Base-by-base conservation (phyloP, 2,329 filamentous ascomycete genomes). In the Cladosporium sp. region DNA sequence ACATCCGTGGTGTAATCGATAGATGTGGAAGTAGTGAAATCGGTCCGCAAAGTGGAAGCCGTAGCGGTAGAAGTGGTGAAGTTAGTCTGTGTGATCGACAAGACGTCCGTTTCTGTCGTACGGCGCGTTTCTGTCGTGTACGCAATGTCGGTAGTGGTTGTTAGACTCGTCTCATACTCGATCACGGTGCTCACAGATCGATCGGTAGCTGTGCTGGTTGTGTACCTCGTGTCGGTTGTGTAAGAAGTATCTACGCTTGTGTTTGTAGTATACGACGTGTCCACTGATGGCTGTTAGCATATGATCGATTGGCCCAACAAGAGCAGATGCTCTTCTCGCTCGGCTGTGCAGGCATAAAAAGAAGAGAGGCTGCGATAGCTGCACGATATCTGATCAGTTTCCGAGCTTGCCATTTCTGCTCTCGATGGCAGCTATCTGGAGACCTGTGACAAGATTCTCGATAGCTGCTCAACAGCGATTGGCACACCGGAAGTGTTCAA, bases 251-350 rank as follows among this genome's bases (percentile, higher is more conserved):
- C 36, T 14, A 47, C 42, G 22, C 40, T 57, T 20, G 55, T 56
- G 11, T 56, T 34, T 6, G 54, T 56, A 7, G 54, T 56, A 22
- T 56, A 49, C 5, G 54, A 56, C 11, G 54, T 56, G 43, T n/a
- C 43, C 15, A 47, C 43, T 47, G 17, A 9, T 17, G 11, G 8
- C 22, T 25, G 15, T 47, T 20, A 47, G 43, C 3, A 3, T 12
- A 25, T 17, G 43, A 47, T n/a, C 43, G 25, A 5, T 34, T 9
- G 7, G 30, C 8, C 11, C 11, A 5, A 5, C 8, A 9, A 34
- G 9, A 34, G 8, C 11, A 34, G 2, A 9, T 9, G 30, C 30
- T 34, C 11, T 34, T 3, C 3, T 34, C 8, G 30, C 11, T 34
- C 30, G 9, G 30, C 25, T 25, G 25, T 6, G 25, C 6, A 25